These are phyloP conservation scores for Neoarthrinium moseri DNA, from an alignment of 2,329 filamentous ascomycete species.

Conservation along the genomic window DNA sequence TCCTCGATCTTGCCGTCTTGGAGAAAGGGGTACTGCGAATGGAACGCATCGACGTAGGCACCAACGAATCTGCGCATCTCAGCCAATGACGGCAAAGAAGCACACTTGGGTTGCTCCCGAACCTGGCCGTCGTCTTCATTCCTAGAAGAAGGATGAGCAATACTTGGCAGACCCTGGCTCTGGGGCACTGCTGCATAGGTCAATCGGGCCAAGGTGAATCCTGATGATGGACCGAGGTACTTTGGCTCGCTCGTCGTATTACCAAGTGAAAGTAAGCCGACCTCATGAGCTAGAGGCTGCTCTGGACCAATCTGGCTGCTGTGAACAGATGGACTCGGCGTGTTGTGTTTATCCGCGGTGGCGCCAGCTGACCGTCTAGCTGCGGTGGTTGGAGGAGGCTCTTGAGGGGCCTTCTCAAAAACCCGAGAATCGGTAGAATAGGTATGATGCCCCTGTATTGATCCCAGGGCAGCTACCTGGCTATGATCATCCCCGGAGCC, in stretches of 20 bases:
- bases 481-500: neutral
- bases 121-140: neutral
- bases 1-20: conserved; percentile 20
- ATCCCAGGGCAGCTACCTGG: neutral
- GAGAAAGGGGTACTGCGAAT: conserved; percentile 24
- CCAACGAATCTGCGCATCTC: conserved; percentile 15
- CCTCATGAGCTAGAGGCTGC: conserved; percentile 18
- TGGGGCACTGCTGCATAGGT: conserved; percentile 18
- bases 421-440: too few relatives aligned
- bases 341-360: neutral
- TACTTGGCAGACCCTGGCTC: conserved; percentile 11
- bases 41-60: conserved; percentile 21
- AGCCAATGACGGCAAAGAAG: neutral
- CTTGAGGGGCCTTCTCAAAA: neutral
- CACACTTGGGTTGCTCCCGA: conserved; percentile 1
- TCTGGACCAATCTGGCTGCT: conserved; percentile 4
- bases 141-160: neutral
- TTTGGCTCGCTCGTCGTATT: conserved; percentile 20
- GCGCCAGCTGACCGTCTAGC: neutral
- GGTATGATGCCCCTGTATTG: neutral
- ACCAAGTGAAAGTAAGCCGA: conserved; percentile 21
- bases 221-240: conserved; percentile 23
- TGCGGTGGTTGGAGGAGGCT: neutral
- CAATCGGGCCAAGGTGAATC: conserved; percentile 20
- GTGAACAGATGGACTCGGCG: conserved; percentile 1